These are phyloP conservation scores for Fagopyrum esculentum DNA, from an alignment of 148 eudicot genomes.

Conservation along the genomic window DNA sequence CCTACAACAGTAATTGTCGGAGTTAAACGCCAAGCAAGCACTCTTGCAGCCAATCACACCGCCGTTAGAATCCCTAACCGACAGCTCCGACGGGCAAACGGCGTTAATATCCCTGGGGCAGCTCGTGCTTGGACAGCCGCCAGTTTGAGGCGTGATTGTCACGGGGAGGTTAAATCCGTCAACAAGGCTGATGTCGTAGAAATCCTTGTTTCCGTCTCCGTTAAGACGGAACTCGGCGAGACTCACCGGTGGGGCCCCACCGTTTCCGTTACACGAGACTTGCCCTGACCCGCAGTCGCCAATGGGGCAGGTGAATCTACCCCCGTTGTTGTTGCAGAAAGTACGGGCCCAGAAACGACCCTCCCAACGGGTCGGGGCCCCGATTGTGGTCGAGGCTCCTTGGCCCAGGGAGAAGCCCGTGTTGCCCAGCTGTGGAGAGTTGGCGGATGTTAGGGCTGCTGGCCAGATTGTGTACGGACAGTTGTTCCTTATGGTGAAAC, in stretches of 20 bases:
- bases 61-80: conserved; percentile 35
- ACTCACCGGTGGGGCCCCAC: conserved; percentile 10
- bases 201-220: conserved; percentile 32
- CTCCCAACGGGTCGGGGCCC: conserved; percentile 32
- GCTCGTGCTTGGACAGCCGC: conserved; percentile 16
- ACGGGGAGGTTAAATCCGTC: conserved; percentile 92
- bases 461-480: conserved; percentile 51
- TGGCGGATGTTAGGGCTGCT: conserved; percentile 32
- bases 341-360: conserved; percentile 31
- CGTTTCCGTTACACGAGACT: conserved; percentile 1
- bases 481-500: conserved; percentile 32
- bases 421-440: conserved; percentile 21
- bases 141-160: conserved; percentile 63
- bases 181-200: conserved; percentile 52
- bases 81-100: conserved; percentile 67
- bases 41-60: conserved; percentile 80
- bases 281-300: conserved; percentile 12
- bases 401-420: conserved; percentile 34
- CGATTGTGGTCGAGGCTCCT: conserved; percentile 19
- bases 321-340: not conserved
- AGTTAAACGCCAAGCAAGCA: conserved; percentile 71
- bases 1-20: conserved; percentile 71
- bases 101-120: conserved; percentile 1
- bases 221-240: conserved; percentile 17
- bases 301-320: conserved; percentile 9